These are phyloP conservation scores for Hansfordia pulvinata DNA, from an alignment of 2,329 filamentous ascomycete genomes.

Conservation along the genomic window DNA sequence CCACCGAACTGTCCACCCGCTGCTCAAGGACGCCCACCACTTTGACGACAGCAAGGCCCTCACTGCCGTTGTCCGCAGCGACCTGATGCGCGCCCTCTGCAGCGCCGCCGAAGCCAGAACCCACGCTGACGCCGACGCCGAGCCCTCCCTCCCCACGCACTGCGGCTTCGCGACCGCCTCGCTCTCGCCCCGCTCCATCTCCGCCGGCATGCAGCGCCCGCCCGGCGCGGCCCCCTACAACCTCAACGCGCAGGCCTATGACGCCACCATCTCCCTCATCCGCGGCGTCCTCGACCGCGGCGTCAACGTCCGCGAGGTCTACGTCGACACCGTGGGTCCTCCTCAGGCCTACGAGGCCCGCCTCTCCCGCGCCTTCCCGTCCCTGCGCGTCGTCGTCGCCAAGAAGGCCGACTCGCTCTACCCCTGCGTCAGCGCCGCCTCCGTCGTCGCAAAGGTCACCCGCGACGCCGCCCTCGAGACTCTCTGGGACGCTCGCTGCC, in stretches of 20 bases:
- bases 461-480: slow-evolving; percentile 79
- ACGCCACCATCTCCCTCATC: slow-evolving; percentile 77
- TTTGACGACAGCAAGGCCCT: slow-evolving; percentile 95
- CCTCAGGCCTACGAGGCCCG: slow-evolving; percentile 74
- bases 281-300: slow-evolving; percentile 60
- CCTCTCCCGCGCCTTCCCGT: slow-evolving; percentile 74
- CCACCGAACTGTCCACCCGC: slow-evolving; percentile 52
- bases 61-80: slow-evolving; percentile 62
- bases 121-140: too few relatives aligned
- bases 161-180: slow-evolving; percentile 72
- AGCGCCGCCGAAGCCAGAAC: slow-evolving; percentile 14
- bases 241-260: slow-evolving; percentile 90
- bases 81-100: slow-evolving; percentile 59
- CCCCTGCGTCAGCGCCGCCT: slow-evolving; percentile 85
- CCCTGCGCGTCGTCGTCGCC: slow-evolving; percentile 58
- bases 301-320: slow-evolving; percentile 79
- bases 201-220: slow-evolving; percentile 60
- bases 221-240: slow-evolving; percentile 53
- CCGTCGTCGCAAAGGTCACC: slow-evolving; percentile 92
- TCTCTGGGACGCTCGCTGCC: slow-evolving; percentile 45
- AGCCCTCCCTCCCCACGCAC: slow-evolving; percentile 1
- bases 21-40: slow-evolving; percentile 67
- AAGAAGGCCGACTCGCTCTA: slow-evolving; percentile 91
- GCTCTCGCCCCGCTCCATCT: slow-evolving; percentile 75
- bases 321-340: slow-evolving; percentile 85